Evolutionary conservation across 495 filamentous ascomycete species (phyloP).

Genomic region (Aspergillus biplanus): DNA sequence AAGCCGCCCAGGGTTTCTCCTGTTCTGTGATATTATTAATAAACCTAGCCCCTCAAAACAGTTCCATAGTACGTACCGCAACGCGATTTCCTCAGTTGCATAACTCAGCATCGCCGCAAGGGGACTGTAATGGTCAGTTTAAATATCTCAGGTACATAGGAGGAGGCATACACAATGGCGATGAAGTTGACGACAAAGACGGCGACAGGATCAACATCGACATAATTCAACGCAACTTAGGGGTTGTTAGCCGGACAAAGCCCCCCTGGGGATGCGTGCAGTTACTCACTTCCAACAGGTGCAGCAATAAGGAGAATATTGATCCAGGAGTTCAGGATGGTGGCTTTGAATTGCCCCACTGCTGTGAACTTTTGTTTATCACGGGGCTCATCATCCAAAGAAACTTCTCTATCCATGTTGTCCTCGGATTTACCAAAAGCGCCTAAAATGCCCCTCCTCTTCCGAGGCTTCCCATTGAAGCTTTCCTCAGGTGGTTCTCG

Average conservation of each 20-base stretch:
- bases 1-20: constrained; percentile 87
- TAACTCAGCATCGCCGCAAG: constrained; percentile 60
- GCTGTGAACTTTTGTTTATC: constrained; percentile 63
- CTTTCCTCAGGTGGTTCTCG: constrained; percentile 14
- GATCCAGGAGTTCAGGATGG: constrained; percentile 79
- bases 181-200: constrained; percentile 90
- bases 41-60: not conserved
- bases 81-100: constrained; percentile 58
- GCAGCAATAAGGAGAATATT: constrained; percentile 81
- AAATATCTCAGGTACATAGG: not conserved
- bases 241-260: constrained; percentile 14
- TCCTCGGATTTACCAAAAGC: constrained; percentile 22
- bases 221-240: constrained; percentile 67
- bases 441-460: constrained; percentile 32
- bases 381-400: constrained; percentile 5
- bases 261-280: not conserved
- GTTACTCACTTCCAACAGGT: constrained; percentile 63
- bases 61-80: constrained; percentile 36
- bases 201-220: constrained; percentile 55
- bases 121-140: constrained; percentile 34
- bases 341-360: constrained; percentile 69
- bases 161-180: constrained; percentile 65
- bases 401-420: constrained; percentile 9
- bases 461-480: constrained; percentile 27
- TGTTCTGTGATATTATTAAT: constrained; percentile 30